phyloP scores from a whole-genome alignment of 164 flowering plant genomes.

The Vitis amurensis region DNA sequence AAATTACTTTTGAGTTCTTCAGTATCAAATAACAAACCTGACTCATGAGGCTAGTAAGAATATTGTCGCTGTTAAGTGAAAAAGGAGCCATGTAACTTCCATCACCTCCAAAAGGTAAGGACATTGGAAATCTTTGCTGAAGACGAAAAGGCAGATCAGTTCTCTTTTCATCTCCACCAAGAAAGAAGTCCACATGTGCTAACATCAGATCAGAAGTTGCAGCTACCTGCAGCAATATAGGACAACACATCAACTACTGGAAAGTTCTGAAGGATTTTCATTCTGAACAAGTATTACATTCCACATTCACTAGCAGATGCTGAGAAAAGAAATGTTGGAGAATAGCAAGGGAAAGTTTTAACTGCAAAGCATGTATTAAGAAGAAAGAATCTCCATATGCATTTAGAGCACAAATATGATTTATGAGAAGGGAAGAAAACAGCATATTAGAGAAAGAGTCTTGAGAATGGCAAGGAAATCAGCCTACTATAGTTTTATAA shows the following conservation, averaged over 20 bases:
- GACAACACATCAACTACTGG: background rate
- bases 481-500: no score
- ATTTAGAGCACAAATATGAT: no score
- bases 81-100: constrained; percentile 99
- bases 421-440: no score
- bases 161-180: constrained; percentile 99
- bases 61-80: constrained; percentile 85
- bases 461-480: no score
- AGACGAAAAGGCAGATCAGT: constrained; percentile 91
- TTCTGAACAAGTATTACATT: background rate
- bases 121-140: constrained; percentile 80
- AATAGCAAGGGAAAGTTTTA: no score
- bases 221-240: constrained; percentile 60
- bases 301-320: background rate
- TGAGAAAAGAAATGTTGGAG: background rate
- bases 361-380: no score
- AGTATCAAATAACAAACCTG: constrained; percentile 54
- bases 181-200: constrained; percentile 92
- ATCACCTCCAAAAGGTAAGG: constrained; percentile 88
- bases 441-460: no score
- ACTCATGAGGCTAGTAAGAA: constrained; percentile 88
- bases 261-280: background rate
- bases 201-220: constrained; percentile 95
- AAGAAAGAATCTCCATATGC: no score
- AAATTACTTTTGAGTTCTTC: background rate